Conservation (phyloP, 164 flowering plant species). For the Buxus sempervirens region DNA sequence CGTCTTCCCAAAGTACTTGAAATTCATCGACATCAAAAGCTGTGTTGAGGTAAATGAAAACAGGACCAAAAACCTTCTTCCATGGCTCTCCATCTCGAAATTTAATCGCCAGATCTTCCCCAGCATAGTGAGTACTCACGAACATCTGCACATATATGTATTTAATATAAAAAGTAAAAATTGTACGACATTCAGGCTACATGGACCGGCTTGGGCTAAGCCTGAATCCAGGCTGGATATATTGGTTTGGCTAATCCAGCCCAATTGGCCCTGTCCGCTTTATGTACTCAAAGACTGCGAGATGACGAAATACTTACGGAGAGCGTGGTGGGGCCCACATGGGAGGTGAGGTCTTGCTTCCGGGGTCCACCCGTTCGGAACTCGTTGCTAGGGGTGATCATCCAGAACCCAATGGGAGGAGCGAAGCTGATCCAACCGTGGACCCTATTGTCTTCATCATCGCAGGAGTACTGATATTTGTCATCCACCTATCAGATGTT, state of each 20-base stretch:
- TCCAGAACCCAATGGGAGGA: conserved; percentile 81
- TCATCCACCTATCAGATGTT: conserved; percentile 67
- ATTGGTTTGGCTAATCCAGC: too few relatives aligned
- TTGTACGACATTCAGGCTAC: too few relatives aligned
- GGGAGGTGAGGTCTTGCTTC: conserved; percentile 85
- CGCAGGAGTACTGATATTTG: conserved; percentile 83
- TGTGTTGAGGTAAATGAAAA: conserved; percentile 50
- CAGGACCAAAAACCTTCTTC: conserved; percentile 79
- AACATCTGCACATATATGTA: conserved; percentile 83
- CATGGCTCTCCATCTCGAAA: conserved; percentile 61
- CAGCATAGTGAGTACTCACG: conserved; percentile 72
- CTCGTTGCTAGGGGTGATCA: conserved; percentile 81
- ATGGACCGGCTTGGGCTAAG: too few relatives aligned
- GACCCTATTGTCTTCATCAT: conserved; percentile 57
- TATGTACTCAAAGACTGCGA: too few relatives aligned
- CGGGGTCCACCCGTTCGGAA: conserved; percentile 83
- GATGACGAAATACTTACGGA: conserved; percentile 29
- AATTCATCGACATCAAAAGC: conserved; percentile 19
- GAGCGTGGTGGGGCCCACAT: conserved; percentile 56
- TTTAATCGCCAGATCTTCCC: conserved; percentile 44
- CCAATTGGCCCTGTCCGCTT: too few relatives aligned
- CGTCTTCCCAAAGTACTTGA: conserved; percentile 40
- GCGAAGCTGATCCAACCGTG: conserved; percentile 81
- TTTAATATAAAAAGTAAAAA: too few relatives aligned
- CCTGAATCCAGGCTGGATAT: too few relatives aligned